These are phyloP conservation scores for Hysterium pulicare DNA, from an alignment of 2,329 filamentous ascomycete species.

Conservation along the genomic window DNA sequence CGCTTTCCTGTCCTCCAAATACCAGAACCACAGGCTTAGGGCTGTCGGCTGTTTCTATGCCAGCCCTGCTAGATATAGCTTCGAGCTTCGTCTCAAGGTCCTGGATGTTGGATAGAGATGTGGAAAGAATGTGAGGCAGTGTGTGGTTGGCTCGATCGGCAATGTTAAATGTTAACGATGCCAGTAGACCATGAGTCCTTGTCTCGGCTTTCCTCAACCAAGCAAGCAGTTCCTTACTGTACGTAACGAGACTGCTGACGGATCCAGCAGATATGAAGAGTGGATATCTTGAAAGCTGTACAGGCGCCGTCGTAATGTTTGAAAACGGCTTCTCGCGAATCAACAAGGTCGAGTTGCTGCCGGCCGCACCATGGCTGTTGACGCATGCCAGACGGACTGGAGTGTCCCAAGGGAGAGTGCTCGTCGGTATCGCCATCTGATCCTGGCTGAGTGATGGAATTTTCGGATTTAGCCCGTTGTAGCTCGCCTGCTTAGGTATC, in stretches of 20 bases:
- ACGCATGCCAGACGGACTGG: constrained; percentile 10
- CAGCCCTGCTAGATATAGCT: background rate
- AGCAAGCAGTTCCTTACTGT: background rate
- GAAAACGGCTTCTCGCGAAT: background rate
- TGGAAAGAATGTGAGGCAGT: background rate
- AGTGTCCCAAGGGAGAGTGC: constrained; percentile 9
- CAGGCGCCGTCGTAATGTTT: background rate
- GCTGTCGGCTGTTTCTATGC: background rate
- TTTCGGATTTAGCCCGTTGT: constrained; percentile 11
- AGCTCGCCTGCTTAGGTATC: constrained; percentile 21
- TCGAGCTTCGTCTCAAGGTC: background rate
- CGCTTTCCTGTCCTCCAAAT: constrained; percentile 10
- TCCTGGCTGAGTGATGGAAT: constrained; percentile 10
- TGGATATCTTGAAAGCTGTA: background rate
- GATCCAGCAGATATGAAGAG: constrained; percentile 1
- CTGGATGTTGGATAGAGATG: background rate
- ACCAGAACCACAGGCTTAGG: background rate
- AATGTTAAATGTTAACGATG: background rate
- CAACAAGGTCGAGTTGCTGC: constrained; percentile 14
- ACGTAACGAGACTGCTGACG: background rate
- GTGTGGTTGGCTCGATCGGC: background rate
- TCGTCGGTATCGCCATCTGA: constrained; percentile 12
- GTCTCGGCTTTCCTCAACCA: background rate
- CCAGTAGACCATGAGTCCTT: background rate
- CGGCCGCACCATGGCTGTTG: constrained; percentile 23